phyloP scores from a whole-genome alignment of 78 protist genomes.

The Dictyostelium intermedium region DNA sequence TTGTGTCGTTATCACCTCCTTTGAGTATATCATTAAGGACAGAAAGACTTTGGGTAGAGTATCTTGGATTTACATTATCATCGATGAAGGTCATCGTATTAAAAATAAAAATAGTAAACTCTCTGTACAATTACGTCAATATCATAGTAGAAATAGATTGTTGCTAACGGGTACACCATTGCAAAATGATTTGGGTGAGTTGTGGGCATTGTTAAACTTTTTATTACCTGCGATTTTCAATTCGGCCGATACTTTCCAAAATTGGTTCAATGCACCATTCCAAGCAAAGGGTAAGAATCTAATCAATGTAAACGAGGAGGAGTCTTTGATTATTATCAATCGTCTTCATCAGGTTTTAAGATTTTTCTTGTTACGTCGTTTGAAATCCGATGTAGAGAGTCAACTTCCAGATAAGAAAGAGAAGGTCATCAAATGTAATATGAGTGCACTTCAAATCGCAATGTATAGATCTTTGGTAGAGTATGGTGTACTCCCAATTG shows the following conservation, averaged over 20 bases:
- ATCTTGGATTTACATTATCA: constrained; percentile 85
- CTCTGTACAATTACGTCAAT: constrained; percentile 33
- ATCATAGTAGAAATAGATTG: constrained; percentile 84
- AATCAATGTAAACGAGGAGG: constrained; percentile 84
- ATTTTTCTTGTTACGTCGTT: constrained; percentile 91
- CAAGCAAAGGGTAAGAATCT: constrained; percentile 16
- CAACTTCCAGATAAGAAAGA: constrained; percentile 95
- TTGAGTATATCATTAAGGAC: constrained; percentile 80
- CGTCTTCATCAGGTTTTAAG: constrained; percentile 86
- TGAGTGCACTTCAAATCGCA: constrained; percentile 85
- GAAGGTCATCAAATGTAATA: constrained; percentile 78
- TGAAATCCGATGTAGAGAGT: constrained; percentile 92
- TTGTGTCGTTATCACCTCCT: constrained; percentile 85
- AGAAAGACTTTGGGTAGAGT: constrained; percentile 21
- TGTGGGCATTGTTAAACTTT: constrained; percentile 96
- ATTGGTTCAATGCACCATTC: constrained; percentile 94
- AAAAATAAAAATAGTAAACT: constrained; percentile 81
- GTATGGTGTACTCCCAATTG: constrained; percentile 33
- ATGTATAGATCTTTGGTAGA: constrained; percentile 76
- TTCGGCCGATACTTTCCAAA: constrained; percentile 83
- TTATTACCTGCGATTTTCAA: constrained; percentile 91
- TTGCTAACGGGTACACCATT: constrained; percentile 98
- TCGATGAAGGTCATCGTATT: constrained; percentile 96
- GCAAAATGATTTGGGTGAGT: constrained; percentile 95
- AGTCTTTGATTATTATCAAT: constrained; percentile 85